phyloP scores from a whole-genome alignment of 148 eudicot species.

The Silene uniflora region DNA sequence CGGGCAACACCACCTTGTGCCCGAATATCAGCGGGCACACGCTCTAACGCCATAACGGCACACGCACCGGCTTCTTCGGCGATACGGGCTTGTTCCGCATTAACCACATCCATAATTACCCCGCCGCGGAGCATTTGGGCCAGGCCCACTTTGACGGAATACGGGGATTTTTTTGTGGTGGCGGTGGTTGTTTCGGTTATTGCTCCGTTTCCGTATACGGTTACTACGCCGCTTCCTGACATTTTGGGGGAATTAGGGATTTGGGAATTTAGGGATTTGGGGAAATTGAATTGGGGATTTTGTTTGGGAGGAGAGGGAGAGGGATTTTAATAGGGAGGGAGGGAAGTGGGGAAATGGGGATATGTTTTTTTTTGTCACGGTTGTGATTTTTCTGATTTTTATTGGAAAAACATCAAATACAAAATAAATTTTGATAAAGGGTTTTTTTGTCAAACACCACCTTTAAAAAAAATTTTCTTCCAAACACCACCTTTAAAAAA shows the following conservation, averaged over 20 bases:
- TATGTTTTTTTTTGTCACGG: too few relatives aligned
- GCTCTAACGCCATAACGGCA: slow-evolving; percentile 96
- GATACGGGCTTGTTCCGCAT: slow-evolving; percentile 76
- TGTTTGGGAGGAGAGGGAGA: background rate
- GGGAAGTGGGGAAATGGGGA: background rate
- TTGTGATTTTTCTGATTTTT: background rate
- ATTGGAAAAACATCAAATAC: too few relatives aligned
- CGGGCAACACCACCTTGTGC: slow-evolving; percentile 96
- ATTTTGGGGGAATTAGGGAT: background rate
- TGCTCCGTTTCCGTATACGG: slow-evolving; percentile 69
- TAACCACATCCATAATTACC: slow-evolving; percentile 96
- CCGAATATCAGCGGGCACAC: slow-evolving; percentile 95
- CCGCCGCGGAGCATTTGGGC: slow-evolving; percentile 99
- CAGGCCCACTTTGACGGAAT: slow-evolving; percentile 90
- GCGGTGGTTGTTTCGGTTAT: slow-evolving; percentile 49
- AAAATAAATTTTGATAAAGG: too few relatives aligned
- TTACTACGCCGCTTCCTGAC: slow-evolving; percentile 60
- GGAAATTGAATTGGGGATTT: background rate
- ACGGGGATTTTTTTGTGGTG: slow-evolving; percentile 56
- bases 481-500: too few relatives aligned
- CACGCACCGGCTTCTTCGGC: slow-evolving; percentile 98
- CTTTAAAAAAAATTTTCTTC: too few relatives aligned
- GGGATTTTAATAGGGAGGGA: background rate
- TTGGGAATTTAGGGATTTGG: background rate
- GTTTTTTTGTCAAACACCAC: too few relatives aligned